Evolutionary conservation across 2,329 filamentous ascomycete species (phyloP).

Genomic region (Exophiala bonariae): DNA sequence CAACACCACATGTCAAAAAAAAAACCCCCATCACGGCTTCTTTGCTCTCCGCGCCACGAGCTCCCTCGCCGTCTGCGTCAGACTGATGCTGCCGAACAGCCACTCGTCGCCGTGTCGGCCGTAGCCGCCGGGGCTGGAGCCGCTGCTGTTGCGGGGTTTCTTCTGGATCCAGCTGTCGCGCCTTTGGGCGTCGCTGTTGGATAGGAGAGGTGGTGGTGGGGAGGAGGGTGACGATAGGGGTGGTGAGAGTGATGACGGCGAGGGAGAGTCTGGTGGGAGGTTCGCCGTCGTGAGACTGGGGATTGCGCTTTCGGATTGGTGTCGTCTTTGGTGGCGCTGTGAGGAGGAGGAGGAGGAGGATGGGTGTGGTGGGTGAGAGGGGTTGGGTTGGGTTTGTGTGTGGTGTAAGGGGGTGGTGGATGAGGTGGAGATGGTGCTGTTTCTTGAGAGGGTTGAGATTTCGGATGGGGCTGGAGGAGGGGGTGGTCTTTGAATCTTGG

Average conservation of each 20-base stretch:
- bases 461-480: no score
- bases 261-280: background rate
- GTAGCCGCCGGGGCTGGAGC: constrained; percentile 44
- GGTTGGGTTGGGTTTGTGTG: constrained; percentile 3
- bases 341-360: constrained; percentile 1
- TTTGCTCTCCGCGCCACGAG: constrained; percentile 6
- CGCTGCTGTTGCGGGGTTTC: constrained; percentile 14
- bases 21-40: no score
- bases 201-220: background rate
- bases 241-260: background rate
- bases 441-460: no score
- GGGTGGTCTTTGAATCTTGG: background rate
- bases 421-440: no score
- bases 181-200: no score
- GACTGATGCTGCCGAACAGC: constrained; percentile 51
- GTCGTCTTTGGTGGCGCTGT: background rate
- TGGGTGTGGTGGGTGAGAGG: background rate
- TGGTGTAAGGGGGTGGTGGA: no score
- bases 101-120: constrained; percentile 54
- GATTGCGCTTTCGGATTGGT: constrained; percentile 9
- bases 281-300: constrained; percentile 2
- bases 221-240: background rate
- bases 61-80: constrained; percentile 42
- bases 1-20: no score
- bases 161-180: constrained; percentile 29